Evolutionary conservation across 805 yeast species (phyloP).

Genomic region (Isabelozyma pseudorhagii): DNA sequence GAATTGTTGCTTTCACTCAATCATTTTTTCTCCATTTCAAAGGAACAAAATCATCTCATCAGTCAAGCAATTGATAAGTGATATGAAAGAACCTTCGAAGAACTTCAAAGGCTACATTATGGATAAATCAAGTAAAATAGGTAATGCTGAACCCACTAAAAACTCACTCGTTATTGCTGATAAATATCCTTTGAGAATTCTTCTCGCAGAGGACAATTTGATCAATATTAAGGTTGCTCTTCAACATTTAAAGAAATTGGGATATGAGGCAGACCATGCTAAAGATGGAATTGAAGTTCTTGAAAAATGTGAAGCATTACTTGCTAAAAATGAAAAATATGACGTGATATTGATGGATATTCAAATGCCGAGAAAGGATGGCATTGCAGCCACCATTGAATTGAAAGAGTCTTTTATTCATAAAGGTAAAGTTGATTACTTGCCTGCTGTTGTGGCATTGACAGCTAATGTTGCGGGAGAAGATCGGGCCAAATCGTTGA

Average conservation of each 20-base stretch:
- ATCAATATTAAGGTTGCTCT: constrained; percentile 49
- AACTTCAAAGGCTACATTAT: too few relatives aligned
- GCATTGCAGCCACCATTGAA: constrained; percentile 47
- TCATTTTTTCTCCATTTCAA: constrained; percentile 28
- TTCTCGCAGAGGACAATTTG: constrained; percentile 56
- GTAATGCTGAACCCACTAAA: neutral
- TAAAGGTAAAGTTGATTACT: constrained; percentile 8
- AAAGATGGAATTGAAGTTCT: constrained; percentile 48
- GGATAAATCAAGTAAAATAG: constrained; percentile 1
- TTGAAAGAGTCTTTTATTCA: constrained; percentile 26
- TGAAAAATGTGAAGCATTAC: constrained; percentile 26
- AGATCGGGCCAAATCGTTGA: constrained; percentile 44
- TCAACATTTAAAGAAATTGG: constrained; percentile 46
- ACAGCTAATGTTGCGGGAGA: constrained; percentile 56
- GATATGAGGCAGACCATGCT: constrained; percentile 51
- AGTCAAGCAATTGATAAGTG: neutral
- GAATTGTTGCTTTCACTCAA: constrained; percentile 14
- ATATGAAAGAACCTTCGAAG: neutral
- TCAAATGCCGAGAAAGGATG: constrained; percentile 56
- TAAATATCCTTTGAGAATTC: constrained; percentile 40
- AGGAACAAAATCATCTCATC: constrained; percentile 15
- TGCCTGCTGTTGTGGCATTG: constrained; percentile 45
- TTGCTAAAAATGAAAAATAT: constrained; percentile 29
- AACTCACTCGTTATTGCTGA: constrained; percentile 3
- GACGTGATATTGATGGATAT: constrained; percentile 56